Evolutionary conservation across 257 asterid species (phyloP).

Genomic region (Forsythia viridissima): DNA sequence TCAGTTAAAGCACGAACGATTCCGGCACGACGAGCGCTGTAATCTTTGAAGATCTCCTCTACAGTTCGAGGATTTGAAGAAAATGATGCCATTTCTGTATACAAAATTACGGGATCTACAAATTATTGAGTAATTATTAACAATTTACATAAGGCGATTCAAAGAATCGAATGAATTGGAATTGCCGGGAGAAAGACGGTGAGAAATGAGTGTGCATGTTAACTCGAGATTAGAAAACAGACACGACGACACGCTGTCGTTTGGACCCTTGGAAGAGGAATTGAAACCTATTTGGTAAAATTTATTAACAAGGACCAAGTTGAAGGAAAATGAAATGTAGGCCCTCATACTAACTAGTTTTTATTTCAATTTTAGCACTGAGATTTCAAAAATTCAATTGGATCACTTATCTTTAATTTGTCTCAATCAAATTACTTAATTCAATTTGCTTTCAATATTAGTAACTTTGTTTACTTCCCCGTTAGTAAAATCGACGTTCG

Average conservation of each 20-base stretch:
- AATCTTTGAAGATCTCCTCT: slow-evolving; percentile 85
- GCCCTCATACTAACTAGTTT: too few species aligned
- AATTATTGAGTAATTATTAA: slow-evolving; percentile 16
- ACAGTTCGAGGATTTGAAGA: slow-evolving; percentile 64
- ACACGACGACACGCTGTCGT: slow-evolving; percentile 37
- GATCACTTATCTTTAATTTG: neutral
- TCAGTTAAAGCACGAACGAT: slow-evolving; percentile 69
- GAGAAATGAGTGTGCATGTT: slow-evolving; percentile 39
- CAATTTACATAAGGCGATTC: slow-evolving; percentile 34
- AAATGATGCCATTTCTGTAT: slow-evolving; percentile 50
- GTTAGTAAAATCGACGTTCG: too few species aligned
- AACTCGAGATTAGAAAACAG: slow-evolving; percentile 32
- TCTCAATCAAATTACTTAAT: neutral
- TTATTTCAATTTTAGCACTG: neutral
- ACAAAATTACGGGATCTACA: slow-evolving; percentile 36
- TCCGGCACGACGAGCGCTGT: slow-evolving; percentile 70
- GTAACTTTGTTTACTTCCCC: too few species aligned
- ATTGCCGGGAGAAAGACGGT: slow-evolving; percentile 23
- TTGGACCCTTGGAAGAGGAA: neutral
- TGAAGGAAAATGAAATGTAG: too few species aligned
- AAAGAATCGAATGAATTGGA: slow-evolving; percentile 13
- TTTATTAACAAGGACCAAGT: neutral
- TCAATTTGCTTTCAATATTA: neutral
- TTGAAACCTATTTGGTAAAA: neutral
- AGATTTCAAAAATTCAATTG: neutral